Percentiles rank a stretch among this genome's conserved stretches.
phyloP scores from a whole-genome alignment of 2,329 filamentous ascomycete species.

The Phyllosticta capitalensis region DNA sequence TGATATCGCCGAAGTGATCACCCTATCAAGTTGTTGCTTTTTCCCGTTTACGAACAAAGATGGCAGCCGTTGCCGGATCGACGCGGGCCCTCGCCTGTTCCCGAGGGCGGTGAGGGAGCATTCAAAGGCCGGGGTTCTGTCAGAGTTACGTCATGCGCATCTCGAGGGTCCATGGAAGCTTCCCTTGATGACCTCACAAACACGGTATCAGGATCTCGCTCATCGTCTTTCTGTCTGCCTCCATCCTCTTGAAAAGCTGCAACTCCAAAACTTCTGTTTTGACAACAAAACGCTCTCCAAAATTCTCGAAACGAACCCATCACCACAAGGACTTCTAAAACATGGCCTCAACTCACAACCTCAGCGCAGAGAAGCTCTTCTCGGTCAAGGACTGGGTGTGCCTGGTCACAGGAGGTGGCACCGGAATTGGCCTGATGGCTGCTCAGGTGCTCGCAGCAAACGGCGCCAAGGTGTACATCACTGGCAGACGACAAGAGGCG shows the following conservation, averaged over 20 bases:
- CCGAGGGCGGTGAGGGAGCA: neutral
- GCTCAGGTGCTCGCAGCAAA: conserved; percentile 50
- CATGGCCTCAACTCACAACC: conserved; percentile 39
- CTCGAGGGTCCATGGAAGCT: neutral
- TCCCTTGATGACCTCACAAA: neutral
- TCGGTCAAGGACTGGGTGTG: conserved; percentile 46
- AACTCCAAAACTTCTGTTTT: neutral
- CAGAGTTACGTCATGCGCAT: neutral
- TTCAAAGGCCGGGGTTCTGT: neutral
- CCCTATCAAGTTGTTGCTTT: neutral
- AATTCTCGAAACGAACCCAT: neutral
- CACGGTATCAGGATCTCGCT: neutral
- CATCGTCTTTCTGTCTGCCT: neutral
- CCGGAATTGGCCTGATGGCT: conserved; percentile 58
- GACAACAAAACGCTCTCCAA: neutral
- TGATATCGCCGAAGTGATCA: neutral
- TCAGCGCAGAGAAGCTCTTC: conserved; percentile 44
- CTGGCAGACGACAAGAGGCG: conserved; percentile 40
- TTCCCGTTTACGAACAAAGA: neutral
- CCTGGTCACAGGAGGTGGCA: conserved; percentile 51
- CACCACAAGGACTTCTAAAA: neutral
- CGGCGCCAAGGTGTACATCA: conserved; percentile 53
- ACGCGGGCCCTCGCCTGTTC: neutral
- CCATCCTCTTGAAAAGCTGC: neutral
- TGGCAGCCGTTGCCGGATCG: neutral